Conservation (phyloP, 1,284 basidiomycete genomes). For the Ustilago curta region DNA sequence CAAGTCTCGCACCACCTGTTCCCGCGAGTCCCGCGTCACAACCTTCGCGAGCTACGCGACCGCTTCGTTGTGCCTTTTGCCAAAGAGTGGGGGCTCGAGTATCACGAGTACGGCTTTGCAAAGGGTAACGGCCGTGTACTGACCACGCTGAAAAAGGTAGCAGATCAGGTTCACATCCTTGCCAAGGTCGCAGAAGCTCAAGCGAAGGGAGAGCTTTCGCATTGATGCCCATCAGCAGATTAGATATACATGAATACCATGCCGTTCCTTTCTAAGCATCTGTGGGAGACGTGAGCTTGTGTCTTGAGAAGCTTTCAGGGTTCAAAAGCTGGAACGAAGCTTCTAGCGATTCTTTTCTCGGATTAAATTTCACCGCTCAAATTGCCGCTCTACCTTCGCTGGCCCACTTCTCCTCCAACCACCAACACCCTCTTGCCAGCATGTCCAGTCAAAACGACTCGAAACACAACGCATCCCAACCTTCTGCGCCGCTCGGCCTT, state of each 20-base stretch:
- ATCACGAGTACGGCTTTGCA: slow-evolving; percentile 89
- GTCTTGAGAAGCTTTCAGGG: neutral
- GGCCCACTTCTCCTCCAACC: neutral
- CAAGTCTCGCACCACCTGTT: slow-evolving; percentile 98
- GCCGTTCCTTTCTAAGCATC: neutral
- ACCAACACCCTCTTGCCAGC: neutral
- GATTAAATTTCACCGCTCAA: slow-evolving; percentile 8
- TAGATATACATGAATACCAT: neutral
- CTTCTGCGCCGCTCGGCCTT: slow-evolving; percentile 27
- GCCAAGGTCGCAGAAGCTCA: slow-evolving; percentile 76
- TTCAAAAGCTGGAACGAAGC: slow-evolving; percentile 4
- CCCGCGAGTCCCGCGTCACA: slow-evolving; percentile 93
- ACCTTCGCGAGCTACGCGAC: slow-evolving; percentile 82
- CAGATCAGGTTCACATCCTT: slow-evolving; percentile 78
- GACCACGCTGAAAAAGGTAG: slow-evolving; percentile 81
- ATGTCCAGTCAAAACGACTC: slow-evolving; percentile 19
- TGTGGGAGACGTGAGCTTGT: too few relatives aligned
- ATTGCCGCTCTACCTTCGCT: slow-evolving; percentile 6
- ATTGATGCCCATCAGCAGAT: slow-evolving; percentile 18
- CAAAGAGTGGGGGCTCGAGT: slow-evolving; percentile 72
- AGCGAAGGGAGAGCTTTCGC: slow-evolving; percentile 68
- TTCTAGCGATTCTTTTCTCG: slow-evolving; percentile 14
- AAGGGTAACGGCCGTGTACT: slow-evolving; percentile 84
- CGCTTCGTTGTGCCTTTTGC: slow-evolving; percentile 85
- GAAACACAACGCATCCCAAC: neutral